Evolutionary conservation across 2,329 filamentous ascomycete genomes (phyloP).

Genomic region (Penicillium expansum): DNA sequence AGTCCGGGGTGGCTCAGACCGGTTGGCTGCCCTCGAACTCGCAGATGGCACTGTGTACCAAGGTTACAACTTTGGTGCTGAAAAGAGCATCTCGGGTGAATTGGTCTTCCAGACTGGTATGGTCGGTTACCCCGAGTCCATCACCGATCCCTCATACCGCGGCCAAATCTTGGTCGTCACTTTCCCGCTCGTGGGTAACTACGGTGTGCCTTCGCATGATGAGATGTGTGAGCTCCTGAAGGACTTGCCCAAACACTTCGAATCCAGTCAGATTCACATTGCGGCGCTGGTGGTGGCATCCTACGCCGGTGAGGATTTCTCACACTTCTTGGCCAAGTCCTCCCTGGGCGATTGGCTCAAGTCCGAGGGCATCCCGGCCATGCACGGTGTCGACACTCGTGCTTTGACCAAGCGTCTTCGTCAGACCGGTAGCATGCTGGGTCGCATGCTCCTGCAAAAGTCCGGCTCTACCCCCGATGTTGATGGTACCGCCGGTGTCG

Average conservation of each 20-base stretch:
- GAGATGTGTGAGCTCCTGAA: constrained; percentile 78
- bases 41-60: constrained; percentile 88
- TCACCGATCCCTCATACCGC: constrained; percentile 83
- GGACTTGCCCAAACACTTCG: constrained; percentile 88
- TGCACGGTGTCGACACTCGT: constrained; percentile 92
- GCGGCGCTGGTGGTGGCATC: constrained; percentile 86
- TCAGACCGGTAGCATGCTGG: constrained; percentile 93
- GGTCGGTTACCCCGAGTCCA: constrained; percentile 96
- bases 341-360: constrained; percentile 94
- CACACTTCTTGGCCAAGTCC: constrained; percentile 85
- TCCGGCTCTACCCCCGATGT: constrained; percentile 39
- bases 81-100: constrained; percentile 92
- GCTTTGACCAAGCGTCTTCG: constrained; percentile 92
- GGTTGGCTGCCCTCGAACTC: constrained; percentile 82
- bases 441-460: constrained; percentile 77
- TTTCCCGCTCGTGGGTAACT: constrained; percentile 94
- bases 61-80: constrained; percentile 93
- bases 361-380: constrained; percentile 88
- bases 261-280: constrained; percentile 89
- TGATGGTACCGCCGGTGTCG: constrained; percentile 44
- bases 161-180: constrained; percentile 96
- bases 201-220: constrained; percentile 88
- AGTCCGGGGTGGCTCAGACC: constrained; percentile 52
- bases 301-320: constrained; percentile 92
- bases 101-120: constrained; percentile 99